Evolutionary conservation across 1,139 yeast genomes (phyloP).

Genomic region (Kodamaea arcana): DNA sequence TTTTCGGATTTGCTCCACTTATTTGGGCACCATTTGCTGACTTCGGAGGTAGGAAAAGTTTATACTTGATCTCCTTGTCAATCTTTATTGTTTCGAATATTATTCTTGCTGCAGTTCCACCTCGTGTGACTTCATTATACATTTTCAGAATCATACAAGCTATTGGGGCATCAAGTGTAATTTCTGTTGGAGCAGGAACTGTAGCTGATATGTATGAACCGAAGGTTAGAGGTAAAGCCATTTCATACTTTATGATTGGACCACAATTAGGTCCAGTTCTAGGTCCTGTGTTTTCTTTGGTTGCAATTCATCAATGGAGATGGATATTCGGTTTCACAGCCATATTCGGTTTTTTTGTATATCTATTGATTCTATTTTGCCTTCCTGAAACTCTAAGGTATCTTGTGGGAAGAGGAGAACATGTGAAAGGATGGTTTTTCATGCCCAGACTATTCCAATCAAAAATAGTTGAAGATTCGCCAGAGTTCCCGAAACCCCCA

Average conservation of each 20-base stretch:
- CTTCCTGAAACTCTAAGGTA: conserved; percentile 55
- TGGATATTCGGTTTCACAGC: conserved; percentile 56
- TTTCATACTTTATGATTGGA: conserved; percentile 55
- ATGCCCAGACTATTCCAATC: conserved; percentile 27
- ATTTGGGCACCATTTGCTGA: conserved; percentile 59
- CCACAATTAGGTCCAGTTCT: conserved; percentile 57
- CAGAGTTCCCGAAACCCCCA: conserved; percentile 44
- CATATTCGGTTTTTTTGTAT: conserved; percentile 38
- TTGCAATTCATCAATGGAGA: conserved; percentile 43
- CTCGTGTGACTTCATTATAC: conserved; percentile 41
- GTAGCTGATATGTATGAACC: conserved; percentile 51
- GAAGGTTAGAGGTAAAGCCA: conserved; percentile 44
- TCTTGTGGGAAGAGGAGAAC: conserved; percentile 51
- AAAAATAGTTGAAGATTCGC: conserved; percentile 20
- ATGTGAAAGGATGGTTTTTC: conserved; percentile 18
- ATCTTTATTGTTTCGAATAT: conserved; percentile 46
- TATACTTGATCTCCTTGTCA: conserved; percentile 43
- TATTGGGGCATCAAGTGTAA: conserved; percentile 51
- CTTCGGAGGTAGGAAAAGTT: conserved; percentile 51
- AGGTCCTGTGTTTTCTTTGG: conserved; percentile 48
- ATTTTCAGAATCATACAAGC: conserved; percentile 49
- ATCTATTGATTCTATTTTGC: conserved; percentile 34
- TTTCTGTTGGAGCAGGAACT: conserved; percentile 56
- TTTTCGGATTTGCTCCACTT: conserved; percentile 51
- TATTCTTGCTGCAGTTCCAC: conserved; percentile 45